Percentiles rank a stretch among this genome's conserved stretches.
Evolutionary conservation across 768 basidiomycete genomes (phyloP).

Genomic region (Termitomyces sp.): DNA sequence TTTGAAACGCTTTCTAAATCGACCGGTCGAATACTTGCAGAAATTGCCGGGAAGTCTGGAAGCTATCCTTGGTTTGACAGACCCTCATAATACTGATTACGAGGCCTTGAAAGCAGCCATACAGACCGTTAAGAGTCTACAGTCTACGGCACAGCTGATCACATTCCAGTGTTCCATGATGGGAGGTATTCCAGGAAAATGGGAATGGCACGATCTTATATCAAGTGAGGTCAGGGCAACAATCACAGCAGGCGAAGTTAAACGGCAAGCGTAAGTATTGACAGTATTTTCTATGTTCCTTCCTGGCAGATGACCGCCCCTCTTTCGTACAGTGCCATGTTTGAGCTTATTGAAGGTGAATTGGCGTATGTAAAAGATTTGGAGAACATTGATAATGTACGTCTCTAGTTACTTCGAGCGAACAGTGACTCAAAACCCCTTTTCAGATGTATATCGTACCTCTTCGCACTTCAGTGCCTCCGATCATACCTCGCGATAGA

Average conservation of each 20-base stretch:
- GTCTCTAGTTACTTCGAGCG: neutral
- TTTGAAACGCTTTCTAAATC: slow-evolving; percentile 72
- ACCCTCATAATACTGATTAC: slow-evolving; percentile 72
- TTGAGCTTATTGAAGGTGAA: slow-evolving; percentile 92
- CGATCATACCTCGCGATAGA: slow-evolving; percentile 69
- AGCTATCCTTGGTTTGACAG: slow-evolving; percentile 81
- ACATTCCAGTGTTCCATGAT: slow-evolving; percentile 92
- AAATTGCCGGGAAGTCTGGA: slow-evolving; percentile 84
- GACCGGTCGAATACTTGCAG: slow-evolving; percentile 81
- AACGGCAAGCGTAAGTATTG: slow-evolving; percentile 76
- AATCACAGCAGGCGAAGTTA: slow-evolving; percentile 70
- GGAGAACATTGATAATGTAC: slow-evolving; percentile 72
- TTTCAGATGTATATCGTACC: slow-evolving; percentile 81
- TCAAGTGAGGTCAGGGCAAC: slow-evolving; percentile 56
- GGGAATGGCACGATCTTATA: slow-evolving; percentile 91
- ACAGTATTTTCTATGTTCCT: neutral
- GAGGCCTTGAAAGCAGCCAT: slow-evolving; percentile 85
- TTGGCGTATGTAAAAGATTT: slow-evolving; percentile 93
- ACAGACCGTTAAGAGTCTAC: slow-evolving; percentile 76
- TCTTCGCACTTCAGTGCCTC: slow-evolving; percentile 70
- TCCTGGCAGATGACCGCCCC: neutral
- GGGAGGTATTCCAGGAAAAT: slow-evolving; percentile 70
- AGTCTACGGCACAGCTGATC: slow-evolving; percentile 74
- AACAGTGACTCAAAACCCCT: neutral
- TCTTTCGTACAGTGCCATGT: slow-evolving; percentile 67